Evolutionary conservation across 106 monocot genomes (phyloP), one percentile per base, ranked within the genome.

Genomic region (Gastrodia elata): DNA sequence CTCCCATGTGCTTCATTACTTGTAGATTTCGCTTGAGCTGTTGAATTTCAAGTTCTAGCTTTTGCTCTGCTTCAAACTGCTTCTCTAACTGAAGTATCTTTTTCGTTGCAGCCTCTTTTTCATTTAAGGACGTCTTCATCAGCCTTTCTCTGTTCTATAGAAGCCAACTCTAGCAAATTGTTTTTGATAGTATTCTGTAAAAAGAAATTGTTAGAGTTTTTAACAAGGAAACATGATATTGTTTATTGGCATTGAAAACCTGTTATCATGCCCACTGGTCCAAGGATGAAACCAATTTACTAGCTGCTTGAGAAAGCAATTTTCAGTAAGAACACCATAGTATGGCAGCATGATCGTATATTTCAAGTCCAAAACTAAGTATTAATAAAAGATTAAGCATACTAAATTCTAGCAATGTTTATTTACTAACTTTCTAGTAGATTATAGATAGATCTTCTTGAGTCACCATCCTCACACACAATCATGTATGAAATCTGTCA

Each of bases 11-110:
- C 67, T 87, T 88, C 86, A 87, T 84, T 25, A 92, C 80, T 65
- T 83, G 64, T 39, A 89, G 20, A 67, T 84, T 80, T 38, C 89
- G 86, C 43, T 73, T 86, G 68, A 92, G 4, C 57, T 92, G 86
- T 39, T 88, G 81, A 52, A 87, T 87, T 76, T 92, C 92, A 48
- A 89, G 74, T 59, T 92, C 89, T 14, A 92, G 78, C 64, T 88
- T 84, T 48, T 89, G 92, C 48, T 89, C 87, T 13, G 80, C 80
- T 79, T 86, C 86, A 37, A 92, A 33, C 67, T 87, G 84, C 78
- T 81, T 86, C 65, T 92, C 92, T 41, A 92, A 37, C 8, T 78
- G 48, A n/a, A 87, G 41, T 68, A 84, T 81, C 72, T 83, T 89
- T 35, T 77, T 82, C 33, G 87, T 72, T 40, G 87, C 80, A 67